Evolutionary conservation across 2,329 filamentous ascomycete genomes (phyloP), one percentile per base, ranked within the genome.

Genomic region (Fusarium camptoceras): DNA sequence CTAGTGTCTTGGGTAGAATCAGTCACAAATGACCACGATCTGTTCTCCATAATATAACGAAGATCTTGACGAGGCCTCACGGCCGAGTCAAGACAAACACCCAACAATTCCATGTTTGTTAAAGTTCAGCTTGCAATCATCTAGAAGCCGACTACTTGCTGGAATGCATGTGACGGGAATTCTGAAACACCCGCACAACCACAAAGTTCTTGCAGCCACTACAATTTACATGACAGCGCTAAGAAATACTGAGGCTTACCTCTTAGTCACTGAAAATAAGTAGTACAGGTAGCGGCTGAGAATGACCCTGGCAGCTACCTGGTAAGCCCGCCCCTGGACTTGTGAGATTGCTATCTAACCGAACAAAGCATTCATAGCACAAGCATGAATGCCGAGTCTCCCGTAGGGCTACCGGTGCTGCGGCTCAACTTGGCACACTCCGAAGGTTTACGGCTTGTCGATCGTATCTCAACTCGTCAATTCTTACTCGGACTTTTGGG

Each of bases 271-370:
- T 37, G 6, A 37, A 37, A 37, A 37, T 37, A 37, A 18, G n/a
- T 5, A n/a, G 34, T 6, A n/a, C 34, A 37, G 5, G 3, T 37
- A 6, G 34, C 4, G 16, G 30, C 30, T 15, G 22, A 20, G 18
- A 34, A 10, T 37, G 14, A 51, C 22, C 48, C 24, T 16, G 22
- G n/a, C n/a, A 34, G 28, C 14, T 15, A 34, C 31, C 20, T 49
- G 24, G 20, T 16, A 31, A 22, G 12, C 57, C 48, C 61, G 12
- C 57, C 48, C 61, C 39, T 50, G 61, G 44, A 20, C 28, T 9
- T 28, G 8, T 7, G 49, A 63, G 41, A 63, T 63, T 47, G 22
- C 12, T 11, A 10, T 28, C 46, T 47, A 42, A 41, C 48, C 61
- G 0, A n/a, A 55, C n/a, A 5, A 2, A 55, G 60, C 9, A 43